These are phyloP conservation scores for Kwoniella mangroviensis DNA, from an alignment of 768 basidiomycete species.

Conservation along the genomic window DNA sequence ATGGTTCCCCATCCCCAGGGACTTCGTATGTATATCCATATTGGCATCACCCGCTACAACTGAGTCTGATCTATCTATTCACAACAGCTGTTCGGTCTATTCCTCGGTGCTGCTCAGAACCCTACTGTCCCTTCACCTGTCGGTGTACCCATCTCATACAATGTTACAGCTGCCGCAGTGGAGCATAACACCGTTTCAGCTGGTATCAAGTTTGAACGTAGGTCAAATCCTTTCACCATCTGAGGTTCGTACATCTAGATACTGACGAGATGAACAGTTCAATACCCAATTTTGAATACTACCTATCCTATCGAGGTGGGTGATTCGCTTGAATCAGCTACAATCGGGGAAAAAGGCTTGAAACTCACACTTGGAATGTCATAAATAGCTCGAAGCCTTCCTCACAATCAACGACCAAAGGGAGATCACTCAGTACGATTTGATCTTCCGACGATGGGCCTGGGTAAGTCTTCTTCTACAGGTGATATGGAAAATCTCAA, in stretches of 20 bases:
- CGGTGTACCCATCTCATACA: conserved; percentile 36
- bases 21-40: conserved; percentile 20
- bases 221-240: neutral
- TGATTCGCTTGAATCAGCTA: neutral
- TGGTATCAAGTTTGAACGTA: conserved; percentile 33
- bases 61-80: neutral
- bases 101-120: conserved; percentile 30
- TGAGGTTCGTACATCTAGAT: neutral
- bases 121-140: conserved; percentile 30
- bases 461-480: conserved; percentile 21
- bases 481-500: neutral
- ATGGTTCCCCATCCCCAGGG: conserved; percentile 3
- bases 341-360: no score
- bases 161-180: conserved; percentile 35
- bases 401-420: conserved; percentile 23
- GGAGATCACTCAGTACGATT: conserved; percentile 30
- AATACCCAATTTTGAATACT: conserved; percentile 29
- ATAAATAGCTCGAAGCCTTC: conserved; percentile 30
- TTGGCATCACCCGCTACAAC: neutral
- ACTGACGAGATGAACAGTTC: neutral
- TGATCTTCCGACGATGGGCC: conserved; percentile 32
- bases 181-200: conserved; percentile 30
- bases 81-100: conserved; percentile 38
- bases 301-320: conserved; percentile 40
- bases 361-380: neutral